Percentiles rank a stretch among this genome's conserved stretches.
Evolutionary conservation across 2,329 filamentous ascomycete species (phyloP).

Genomic region (Neophaeococcomyces aloes): DNA sequence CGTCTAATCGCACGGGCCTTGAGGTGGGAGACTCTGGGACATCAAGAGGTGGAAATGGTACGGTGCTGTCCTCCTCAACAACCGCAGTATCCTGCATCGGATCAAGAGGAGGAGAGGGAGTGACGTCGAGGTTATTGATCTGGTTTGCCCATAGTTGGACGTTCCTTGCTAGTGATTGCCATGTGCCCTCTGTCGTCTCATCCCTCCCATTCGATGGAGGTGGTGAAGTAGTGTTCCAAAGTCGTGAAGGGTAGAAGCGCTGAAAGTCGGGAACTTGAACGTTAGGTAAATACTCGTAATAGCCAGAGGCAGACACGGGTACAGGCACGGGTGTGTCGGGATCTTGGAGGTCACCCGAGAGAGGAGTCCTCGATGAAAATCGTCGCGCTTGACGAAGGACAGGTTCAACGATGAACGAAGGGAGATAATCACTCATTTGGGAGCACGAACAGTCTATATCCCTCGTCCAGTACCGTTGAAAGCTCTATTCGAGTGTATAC

Average conservation of each 20-base stretch:
- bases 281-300: conserved; percentile 9
- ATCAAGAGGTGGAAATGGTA: conserved; percentile 17
- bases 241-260: conserved; percentile 19
- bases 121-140: conserved; percentile 20
- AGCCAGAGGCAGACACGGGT: neutral
- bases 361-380: conserved; percentile 24
- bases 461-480: no score
- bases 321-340: conserved; percentile 9
- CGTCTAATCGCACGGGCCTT: conserved; percentile 9
- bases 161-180: conserved; percentile 19
- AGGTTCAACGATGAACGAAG: conserved; percentile 34
- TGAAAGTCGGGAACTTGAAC: conserved; percentile 20
- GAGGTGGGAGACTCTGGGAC: neutral
- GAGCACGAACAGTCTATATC: neutral
- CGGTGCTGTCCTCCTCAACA: conserved; percentile 3
- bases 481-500: no score
- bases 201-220: conserved; percentile 11
- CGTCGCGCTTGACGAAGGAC: conserved; percentile 34
- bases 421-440: conserved; percentile 35
- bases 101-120: conserved; percentile 21
- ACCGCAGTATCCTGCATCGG: conserved; percentile 15
- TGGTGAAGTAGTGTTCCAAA: conserved; percentile 18
- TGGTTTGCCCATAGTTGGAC: conserved; percentile 22
- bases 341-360: conserved; percentile 10
- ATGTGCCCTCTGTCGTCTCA: conserved; percentile 17